These are phyloP conservation scores for Neofusicoccum ribis DNA, from an alignment of 2,329 filamentous ascomycete species.

Conservation along the genomic window DNA sequence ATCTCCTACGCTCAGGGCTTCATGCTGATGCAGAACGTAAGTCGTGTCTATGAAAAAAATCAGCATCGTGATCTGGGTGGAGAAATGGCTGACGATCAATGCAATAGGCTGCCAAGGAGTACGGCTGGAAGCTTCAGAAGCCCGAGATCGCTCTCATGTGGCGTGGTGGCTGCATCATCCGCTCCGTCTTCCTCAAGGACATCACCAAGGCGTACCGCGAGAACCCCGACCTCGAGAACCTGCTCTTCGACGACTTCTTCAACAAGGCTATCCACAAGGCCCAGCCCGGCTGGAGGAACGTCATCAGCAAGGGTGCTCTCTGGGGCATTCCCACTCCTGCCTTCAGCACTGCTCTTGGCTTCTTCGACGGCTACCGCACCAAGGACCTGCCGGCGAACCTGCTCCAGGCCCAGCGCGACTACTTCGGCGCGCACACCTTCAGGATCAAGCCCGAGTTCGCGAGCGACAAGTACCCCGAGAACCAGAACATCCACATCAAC, in stretches of 20 bases:
- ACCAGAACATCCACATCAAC: slow-evolving; percentile 96
- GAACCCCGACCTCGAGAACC: slow-evolving; percentile 93
- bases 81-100: slow-evolving; percentile 25
- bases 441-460: slow-evolving; percentile 54
- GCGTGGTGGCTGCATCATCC: slow-evolving; percentile 99
- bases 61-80: slow-evolving; percentile 18
- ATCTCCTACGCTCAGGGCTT: slow-evolving; percentile 99
- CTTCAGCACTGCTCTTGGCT: slow-evolving; percentile 95
- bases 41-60: slow-evolving; percentile 31
- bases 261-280: slow-evolving; percentile 98
- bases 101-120: slow-evolving; percentile 84
- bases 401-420: slow-evolving; percentile 97
- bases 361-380: slow-evolving; percentile 98
- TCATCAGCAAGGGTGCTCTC: slow-evolving; percentile 86
- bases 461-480: slow-evolving; percentile 74
- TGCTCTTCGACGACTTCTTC: slow-evolving; percentile 99
- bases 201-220: slow-evolving; percentile 96
- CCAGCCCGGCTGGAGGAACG: slow-evolving; percentile 61
- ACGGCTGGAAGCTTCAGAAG: slow-evolving; percentile 99
- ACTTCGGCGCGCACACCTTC: slow-evolving; percentile 76
- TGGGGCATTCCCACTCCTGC: slow-evolving; percentile 95
- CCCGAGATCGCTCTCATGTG: slow-evolving; percentile 99
- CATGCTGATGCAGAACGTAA: slow-evolving; percentile 98
- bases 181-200: slow-evolving; percentile 99
- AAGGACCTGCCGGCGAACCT: slow-evolving; percentile 97